These are phyloP conservation scores for Amaranthus tricolor DNA, from an alignment of 179 eudicot genomes.

Conservation along the genomic window DNA sequence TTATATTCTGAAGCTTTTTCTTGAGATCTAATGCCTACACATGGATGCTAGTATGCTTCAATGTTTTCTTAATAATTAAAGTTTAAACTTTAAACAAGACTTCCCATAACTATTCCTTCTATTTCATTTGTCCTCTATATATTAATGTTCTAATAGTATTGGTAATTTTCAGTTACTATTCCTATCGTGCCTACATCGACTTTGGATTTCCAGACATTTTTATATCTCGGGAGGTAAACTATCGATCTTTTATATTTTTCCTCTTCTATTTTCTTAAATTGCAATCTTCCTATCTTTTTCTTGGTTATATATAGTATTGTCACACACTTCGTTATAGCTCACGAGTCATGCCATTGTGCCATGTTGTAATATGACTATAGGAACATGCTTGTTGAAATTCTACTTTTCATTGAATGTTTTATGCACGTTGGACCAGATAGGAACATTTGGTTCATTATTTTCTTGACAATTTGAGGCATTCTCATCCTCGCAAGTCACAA, in stretches of 20 bases:
- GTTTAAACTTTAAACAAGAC: too few relatives aligned
- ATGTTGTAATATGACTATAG: background rate
- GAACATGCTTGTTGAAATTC: background rate
- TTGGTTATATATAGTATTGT: background rate
- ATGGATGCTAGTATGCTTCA: too few relatives aligned
- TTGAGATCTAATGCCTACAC: too few relatives aligned
- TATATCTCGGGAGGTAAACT: slow-evolving; percentile 87
- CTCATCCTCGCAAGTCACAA: background rate
- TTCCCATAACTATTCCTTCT: background rate
- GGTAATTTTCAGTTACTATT: slow-evolving; percentile 76
- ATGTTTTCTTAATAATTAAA: too few relatives aligned
- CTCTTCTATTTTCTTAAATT: background rate
- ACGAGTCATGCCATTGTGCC: too few relatives aligned
- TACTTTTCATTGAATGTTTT: background rate
- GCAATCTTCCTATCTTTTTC: background rate
- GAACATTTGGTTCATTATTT: background rate
- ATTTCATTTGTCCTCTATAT: background rate
- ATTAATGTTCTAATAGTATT: slow-evolving; percentile 27
- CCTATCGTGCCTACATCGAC: slow-evolving; percentile 79
- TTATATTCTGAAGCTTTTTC: background rate
- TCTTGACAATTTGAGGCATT: background rate
- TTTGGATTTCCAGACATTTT: slow-evolving; percentile 95
- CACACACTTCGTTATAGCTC: background rate
- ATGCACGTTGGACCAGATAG: background rate
- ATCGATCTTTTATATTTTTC: background rate